Evolutionary conservation across 768 basidiomycete species (phyloP).

Genomic region (Lactarius hatsudake): DNA sequence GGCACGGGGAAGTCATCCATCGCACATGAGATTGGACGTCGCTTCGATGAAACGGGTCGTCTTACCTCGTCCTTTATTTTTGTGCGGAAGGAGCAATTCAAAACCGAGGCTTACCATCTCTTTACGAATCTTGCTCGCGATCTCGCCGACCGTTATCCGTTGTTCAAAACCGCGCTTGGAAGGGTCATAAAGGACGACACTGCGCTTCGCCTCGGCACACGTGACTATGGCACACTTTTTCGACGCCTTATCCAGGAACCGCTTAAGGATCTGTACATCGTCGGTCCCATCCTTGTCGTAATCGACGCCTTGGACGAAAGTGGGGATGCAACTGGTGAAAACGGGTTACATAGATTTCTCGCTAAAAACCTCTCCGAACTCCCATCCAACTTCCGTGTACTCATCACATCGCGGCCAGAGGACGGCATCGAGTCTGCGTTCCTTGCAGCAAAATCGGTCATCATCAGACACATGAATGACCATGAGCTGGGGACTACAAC

Average conservation of each 20-base stretch:
- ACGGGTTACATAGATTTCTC: not conserved
- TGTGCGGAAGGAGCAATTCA: not conserved
- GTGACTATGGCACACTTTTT: not conserved
- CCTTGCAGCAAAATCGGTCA: not conserved
- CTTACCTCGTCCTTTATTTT: not conserved
- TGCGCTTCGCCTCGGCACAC: not conserved
- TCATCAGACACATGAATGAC: not conserved
- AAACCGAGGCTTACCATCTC: not conserved
- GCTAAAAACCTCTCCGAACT: not conserved
- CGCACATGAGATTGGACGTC: not conserved
- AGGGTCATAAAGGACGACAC: not conserved
- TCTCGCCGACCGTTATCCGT: not conserved
- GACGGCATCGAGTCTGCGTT: not conserved
- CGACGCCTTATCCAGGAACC: not conserved
- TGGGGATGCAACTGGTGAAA: not conserved
- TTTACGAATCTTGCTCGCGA: not conserved
- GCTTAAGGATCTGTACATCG: not conserved
- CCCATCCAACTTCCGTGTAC: not conserved
- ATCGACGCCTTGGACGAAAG: conserved; percentile 3
- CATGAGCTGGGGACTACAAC: not conserved
- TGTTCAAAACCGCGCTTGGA: not conserved
- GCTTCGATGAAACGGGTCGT: not conserved
- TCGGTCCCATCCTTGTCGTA: not conserved
- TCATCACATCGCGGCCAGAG: not conserved
- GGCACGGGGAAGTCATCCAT: not conserved